Evolutionary conservation across 2,329 filamentous ascomycete genomes (phyloP), one percentile per base, ranked within the genome.

Genomic region (Colletotrichum siamense): DNA sequence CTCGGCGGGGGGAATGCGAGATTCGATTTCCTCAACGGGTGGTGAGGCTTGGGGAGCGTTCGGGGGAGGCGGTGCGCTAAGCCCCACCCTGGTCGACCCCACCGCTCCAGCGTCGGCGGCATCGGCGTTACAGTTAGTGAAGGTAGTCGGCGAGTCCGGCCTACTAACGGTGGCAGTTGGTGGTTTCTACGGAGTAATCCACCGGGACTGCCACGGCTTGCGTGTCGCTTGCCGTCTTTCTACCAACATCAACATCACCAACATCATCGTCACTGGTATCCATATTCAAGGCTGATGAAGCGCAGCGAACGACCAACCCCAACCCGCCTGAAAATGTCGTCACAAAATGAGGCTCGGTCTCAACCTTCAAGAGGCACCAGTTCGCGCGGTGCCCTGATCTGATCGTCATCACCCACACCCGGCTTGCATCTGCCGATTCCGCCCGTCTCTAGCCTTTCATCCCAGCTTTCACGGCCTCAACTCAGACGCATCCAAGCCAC

Each of bases 51-150:
- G 62, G 49, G 34, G 36, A 22, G 68, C 39, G n/a, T 32, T 36
- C 69, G 61, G 61, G 57, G 63, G 73, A 68, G 69, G 69, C 73
- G 57, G 73, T 73, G 73, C 73, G 26, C 73, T 49, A 55, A 57
- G 64, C 63, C 39, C 62, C 69, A 52, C 39, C 28, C 68, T 64
- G 16, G 32, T 64, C n/a, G 73, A 73, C 57, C 18, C 62, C 52
- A 52, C 63, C 55, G 44, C 22, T 70, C 68, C 57, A 49, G 12
- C n/a, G 44, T 52, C 44, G 44, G 44, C 44, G 16, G 55, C 52
- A 65, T 75, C 72, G 61, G 72, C 61, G 59, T 64, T 70, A 49
- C 18, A n/a, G 18, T 49, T 49, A n/a, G 39, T 49, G 39, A 49
- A 49, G 9, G 39, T 7, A 12, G 30, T 69, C 65, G 71, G 71